These are phyloP conservation scores for Gloeostereum incarnatum DNA, from an alignment of 768 basidiomycete species.

Conservation along the genomic window DNA sequence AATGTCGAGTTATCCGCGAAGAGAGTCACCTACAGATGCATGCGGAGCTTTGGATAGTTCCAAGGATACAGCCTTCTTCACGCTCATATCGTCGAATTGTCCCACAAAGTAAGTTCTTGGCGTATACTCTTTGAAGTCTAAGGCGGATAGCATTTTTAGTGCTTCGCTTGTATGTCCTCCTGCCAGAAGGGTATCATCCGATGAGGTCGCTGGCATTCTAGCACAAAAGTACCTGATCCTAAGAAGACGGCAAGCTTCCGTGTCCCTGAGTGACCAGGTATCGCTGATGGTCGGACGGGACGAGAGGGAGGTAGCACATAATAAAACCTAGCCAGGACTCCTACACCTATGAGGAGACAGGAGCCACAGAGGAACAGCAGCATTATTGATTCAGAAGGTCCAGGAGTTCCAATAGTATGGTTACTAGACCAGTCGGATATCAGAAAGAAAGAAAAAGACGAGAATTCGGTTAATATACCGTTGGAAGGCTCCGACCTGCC, in stretches of 20 bases:
- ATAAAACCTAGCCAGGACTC: no score
- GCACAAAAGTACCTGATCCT: constrained; percentile 64
- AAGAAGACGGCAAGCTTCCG: constrained; percentile 71
- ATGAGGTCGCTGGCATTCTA: constrained; percentile 1
- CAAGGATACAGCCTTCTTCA: constrained; percentile 54
- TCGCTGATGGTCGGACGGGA: no score
- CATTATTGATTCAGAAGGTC: no score
- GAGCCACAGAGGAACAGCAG: no score
- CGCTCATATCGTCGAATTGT: constrained; percentile 74
- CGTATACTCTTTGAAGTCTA: constrained; percentile 70
- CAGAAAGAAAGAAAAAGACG: no score
- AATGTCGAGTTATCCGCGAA: constrained; percentile 4
- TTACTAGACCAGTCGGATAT: no score
- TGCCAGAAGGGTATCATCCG: constrained; percentile 20
- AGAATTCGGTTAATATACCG: no score
- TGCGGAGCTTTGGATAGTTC: constrained; percentile 38
- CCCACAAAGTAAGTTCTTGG: constrained; percentile 77
- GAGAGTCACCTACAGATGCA: constrained; percentile 14
- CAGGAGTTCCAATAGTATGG: no score
- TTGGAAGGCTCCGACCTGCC: no score
- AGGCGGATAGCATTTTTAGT: constrained; percentile 54
- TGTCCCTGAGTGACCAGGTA: no score
- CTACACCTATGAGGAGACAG: no score
- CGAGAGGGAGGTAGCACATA: no score
- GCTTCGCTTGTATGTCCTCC: constrained; percentile 95